Percentiles rank a stretch among this genome's conserved stretches.
These are phyloP conservation scores for Haberlea rhodopensis DNA, from an alignment of 257 asterid genomes.

Conservation along the genomic window DNA sequence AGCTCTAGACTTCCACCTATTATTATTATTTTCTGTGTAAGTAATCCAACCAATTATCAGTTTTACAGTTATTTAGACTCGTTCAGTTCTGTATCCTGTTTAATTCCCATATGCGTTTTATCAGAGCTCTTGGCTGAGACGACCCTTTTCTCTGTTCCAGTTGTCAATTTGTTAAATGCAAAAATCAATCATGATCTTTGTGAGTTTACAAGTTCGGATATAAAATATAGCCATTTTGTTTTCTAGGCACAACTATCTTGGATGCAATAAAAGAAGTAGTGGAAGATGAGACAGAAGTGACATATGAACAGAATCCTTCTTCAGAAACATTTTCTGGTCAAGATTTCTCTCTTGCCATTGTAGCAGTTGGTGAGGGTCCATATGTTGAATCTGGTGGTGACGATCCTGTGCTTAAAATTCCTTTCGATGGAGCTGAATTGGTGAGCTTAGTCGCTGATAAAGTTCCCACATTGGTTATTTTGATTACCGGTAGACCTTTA, in stretches of 20 bases:
- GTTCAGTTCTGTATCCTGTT: background rate
- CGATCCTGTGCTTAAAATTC: constrained; percentile 57
- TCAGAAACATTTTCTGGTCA: constrained; percentile 50
- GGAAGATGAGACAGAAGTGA: constrained; percentile 55
- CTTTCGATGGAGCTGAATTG: constrained; percentile 58
- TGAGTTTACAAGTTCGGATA: background rate
- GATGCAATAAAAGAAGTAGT: constrained; percentile 68
- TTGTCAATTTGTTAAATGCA: background rate
- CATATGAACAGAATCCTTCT: constrained; percentile 60
- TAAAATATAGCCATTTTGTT: constrained; percentile 19
- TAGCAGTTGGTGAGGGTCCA: constrained; percentile 77
- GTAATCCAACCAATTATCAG: background rate
- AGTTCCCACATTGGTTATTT: constrained; percentile 67
- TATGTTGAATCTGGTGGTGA: constrained; percentile 82
- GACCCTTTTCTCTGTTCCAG: background rate
- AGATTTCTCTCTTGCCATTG: constrained; percentile 63
- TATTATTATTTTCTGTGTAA: background rate
- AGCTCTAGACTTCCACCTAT: background rate
- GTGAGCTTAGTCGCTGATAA: constrained; percentile 55
- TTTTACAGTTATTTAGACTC: background rate
- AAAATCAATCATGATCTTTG: background rate
- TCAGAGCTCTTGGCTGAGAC: too few relatives aligned
- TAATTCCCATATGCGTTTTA: background rate
- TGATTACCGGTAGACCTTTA: constrained; percentile 79
- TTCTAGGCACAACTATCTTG: constrained; percentile 73